Base-by-base conservation (phyloP, 2,329 filamentous ascomycete species). In the Leptographium wingfieldii region DNA sequence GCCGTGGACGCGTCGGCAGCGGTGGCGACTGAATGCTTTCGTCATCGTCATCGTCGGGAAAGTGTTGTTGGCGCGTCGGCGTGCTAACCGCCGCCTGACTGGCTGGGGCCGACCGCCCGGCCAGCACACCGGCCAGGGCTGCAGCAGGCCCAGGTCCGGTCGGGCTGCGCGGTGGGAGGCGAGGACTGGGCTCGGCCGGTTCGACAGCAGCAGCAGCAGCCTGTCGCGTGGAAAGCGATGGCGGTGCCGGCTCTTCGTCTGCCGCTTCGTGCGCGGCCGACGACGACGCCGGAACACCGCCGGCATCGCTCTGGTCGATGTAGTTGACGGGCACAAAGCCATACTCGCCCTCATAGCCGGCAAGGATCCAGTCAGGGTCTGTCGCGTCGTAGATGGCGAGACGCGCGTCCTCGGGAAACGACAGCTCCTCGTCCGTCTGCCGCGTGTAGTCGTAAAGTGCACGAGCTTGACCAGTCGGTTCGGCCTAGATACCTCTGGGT, bases 391-490 rank as follows among this genome's bases (percentile, higher is more conserved):
- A 97, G 55, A 99, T 88, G 62, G 88, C 78, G 56, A 99, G 80
- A 53, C 83, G 74, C 49, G 87, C 85, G 70, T 96, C 92, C 76
- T 99, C 94, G 56, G 89, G 82, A 70, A 99, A 97, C 29, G 92
- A 97, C 11, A 99, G 79, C 74, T 99, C 94, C 73, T 99, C 94
- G 69, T 99, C 94, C 29, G 94, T 99, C 75, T 99, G 94, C 67
- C 92, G 84, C 57, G 89, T 89, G 72, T 99, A 99, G 72, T 99
- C 94, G 77, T 92, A 99, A n/a, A 97, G 82, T n/a, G 94, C 90
- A 72, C 87, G 91, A 56, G 92, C 94, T 66, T 86, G 80, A 63
- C 60, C 65, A 64, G 79, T 71, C 27, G 86, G 82, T 70, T 77
- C 73, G 61, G 83, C 81, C 80, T 86, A 49, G 46, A 25, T 9